Conservation (phyloP, 2,329 filamentous ascomycete genomes). For the Aquanectria penicillioides region DNA sequence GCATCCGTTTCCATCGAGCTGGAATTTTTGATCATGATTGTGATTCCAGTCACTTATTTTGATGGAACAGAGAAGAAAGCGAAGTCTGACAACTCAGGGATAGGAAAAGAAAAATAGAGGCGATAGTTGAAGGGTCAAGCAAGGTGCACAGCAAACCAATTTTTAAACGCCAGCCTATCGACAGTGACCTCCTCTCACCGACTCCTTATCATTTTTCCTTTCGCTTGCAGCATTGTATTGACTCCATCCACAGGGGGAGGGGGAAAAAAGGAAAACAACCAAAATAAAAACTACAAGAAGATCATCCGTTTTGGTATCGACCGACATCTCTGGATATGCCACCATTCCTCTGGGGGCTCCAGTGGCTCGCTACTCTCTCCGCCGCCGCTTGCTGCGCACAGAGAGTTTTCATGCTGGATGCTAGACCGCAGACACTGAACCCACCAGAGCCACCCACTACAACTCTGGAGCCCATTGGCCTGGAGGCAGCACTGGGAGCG, state of each 20-base stretch:
- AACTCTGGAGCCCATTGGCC: not conserved
- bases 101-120: not conserved
- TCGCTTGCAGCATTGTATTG: no score
- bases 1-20: no score
- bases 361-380: slow-evolving; percentile 1
- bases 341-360: not conserved
- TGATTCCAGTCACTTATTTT: not conserved
- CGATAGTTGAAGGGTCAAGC: not conserved
- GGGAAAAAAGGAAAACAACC: no score
- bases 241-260: no score
- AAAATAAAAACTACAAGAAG: no score
- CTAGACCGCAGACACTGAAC: not conserved
- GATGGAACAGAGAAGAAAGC: not conserved
- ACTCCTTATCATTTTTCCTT: no score
- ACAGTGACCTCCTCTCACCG: no score
- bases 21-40: no score
- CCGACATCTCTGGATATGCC: not conserved
- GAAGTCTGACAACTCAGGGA: not conserved
- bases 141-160: no score
- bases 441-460: not conserved
- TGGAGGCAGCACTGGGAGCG: no score
- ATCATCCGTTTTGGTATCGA: slow-evolving; percentile 1
- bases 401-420: no score
- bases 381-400: slow-evolving; percentile 13
- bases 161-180: no score